Conservation (phyloP, 352 stramenopile species). For the Nothophytophthora sp. region DNA sequence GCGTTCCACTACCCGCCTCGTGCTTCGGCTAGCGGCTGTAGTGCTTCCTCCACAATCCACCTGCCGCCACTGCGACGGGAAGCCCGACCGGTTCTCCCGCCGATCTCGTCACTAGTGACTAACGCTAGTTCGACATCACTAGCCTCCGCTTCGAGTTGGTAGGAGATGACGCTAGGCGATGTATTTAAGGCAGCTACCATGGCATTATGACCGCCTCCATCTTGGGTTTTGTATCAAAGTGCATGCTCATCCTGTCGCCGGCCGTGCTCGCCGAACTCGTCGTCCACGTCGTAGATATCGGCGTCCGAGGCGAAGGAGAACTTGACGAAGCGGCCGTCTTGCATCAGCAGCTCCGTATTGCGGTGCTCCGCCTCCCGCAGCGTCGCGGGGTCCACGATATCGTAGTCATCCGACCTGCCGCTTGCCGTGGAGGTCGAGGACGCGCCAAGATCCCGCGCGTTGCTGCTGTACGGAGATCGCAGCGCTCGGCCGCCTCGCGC, state of each 20-base stretch:
- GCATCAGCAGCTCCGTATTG: slow-evolving; percentile 67
- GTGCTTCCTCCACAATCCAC: slow-evolving; percentile 5
- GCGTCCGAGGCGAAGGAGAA: slow-evolving; percentile 66
- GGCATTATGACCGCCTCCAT: too few species aligned
- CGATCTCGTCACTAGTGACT: slow-evolving; percentile 53
- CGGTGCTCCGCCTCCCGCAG: slow-evolving; percentile 58
- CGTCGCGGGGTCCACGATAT: slow-evolving; percentile 68
- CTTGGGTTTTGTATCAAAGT: slow-evolving; percentile 31
- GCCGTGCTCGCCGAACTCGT: slow-evolving; percentile 24
- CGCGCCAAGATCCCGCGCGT: slow-evolving; percentile 1
- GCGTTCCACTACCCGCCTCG: slow-evolving; percentile 10
- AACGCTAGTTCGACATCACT: too few species aligned
- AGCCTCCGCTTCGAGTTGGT: slow-evolving; percentile 19
- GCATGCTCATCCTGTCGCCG: slow-evolving; percentile 23
- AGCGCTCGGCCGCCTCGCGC: neutral
- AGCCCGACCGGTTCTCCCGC: slow-evolving; percentile 36
- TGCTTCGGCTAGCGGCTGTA: slow-evolving; percentile 6
- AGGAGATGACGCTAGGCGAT: too few species aligned
- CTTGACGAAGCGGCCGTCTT: slow-evolving; percentile 56
- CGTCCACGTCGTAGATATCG: slow-evolving; percentile 34
- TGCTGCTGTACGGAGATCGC: slow-evolving; percentile 6
- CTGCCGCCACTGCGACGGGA: slow-evolving; percentile 44
- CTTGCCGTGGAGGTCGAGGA: slow-evolving; percentile 11
- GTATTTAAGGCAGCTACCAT: too few species aligned
- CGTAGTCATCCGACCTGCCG: slow-evolving; percentile 62